Evolutionary conservation across 257 asterid genomes (phyloP), one percentile per base, ranked within the genome.

Genomic region (Lithospermum erythrorhizon): DNA sequence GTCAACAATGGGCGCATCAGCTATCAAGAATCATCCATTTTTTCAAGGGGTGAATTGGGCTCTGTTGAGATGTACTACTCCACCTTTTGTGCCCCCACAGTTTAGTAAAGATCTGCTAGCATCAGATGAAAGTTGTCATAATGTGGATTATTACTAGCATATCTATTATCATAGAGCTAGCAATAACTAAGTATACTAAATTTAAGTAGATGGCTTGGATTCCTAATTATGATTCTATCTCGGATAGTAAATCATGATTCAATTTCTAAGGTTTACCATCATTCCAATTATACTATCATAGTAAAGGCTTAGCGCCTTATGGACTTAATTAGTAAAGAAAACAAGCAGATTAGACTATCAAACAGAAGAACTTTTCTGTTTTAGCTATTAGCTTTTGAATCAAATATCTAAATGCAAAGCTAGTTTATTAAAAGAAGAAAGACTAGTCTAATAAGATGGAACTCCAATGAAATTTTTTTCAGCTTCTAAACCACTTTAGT

Each of bases 31-130:
- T 37, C 94, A 85, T 62, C 86, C 84, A 0, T 85, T 85, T 72
- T 85, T 85, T 56, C 82, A 82, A 30, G 90, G 90, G 5, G 81
- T 85, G 61, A 85, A 78, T 56, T 85, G 94, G 90, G 94, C 94
- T 49, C 82, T 85, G 13, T 66, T 85, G 78, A 73, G 94, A 66
- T 85, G 94, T 62, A 79, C 87, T 59, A 14, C 81, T 3, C 94
- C 94, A 7, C 94, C 94, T 13, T 85, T 68, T 69, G 71, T 79
- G 37, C 94, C 94, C 52, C 86, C 90, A 1, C 69, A 78, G 3
- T 65, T 80, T 22, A 62, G 65, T 48, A 62, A 77, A 62, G 86
- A 78, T 47, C 66, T 64, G 49, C 64, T 53, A n/a, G 14, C 75
- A 49, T 71, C 84, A 4, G 81, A 75, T 29, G 86, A 62, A 68